Percentiles rank a stretch among this genome's conserved stretches.
Conservation (phyloP, 2,329 filamentous ascomycete genomes). For the Ampelomyces quisqualis region DNA sequence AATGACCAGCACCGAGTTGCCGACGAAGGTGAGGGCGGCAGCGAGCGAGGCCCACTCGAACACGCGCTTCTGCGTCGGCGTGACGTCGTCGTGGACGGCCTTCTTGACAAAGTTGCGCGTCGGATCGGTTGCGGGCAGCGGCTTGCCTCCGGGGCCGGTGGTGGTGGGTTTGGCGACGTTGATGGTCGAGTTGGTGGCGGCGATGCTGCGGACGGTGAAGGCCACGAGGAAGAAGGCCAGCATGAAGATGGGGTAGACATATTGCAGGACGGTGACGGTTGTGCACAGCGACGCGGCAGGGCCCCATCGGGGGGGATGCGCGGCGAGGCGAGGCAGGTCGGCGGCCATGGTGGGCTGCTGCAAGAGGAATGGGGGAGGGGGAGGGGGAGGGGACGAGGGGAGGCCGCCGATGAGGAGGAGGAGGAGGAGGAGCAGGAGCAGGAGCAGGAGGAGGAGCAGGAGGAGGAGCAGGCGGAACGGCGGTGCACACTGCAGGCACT, state of each 20-base stretch:
- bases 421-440: background rate
- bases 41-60: constrained; percentile 74
- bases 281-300: constrained; percentile 21
- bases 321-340: constrained; percentile 13
- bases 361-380: constrained; percentile 4
- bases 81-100: constrained; percentile 58
- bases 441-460: background rate
- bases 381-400: background rate
- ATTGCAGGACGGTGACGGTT: constrained; percentile 49
- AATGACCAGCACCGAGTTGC: constrained; percentile 71
- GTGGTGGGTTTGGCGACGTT: constrained; percentile 51
- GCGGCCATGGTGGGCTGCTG: constrained; percentile 22
- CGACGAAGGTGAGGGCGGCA: constrained; percentile 74
- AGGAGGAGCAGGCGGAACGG: too few relatives aligned
- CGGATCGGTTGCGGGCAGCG: constrained; percentile 66
- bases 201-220: constrained; percentile 63
- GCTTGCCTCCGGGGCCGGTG: constrained; percentile 84
- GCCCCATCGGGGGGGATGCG: constrained; percentile 17
- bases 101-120: constrained; percentile 49
- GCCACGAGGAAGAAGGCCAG: constrained; percentile 63
- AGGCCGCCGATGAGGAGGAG: too few relatives aligned
- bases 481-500: too few relatives aligned
- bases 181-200: constrained; percentile 50
- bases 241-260: constrained; percentile 63
- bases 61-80: constrained; percentile 65